Evolutionary conservation across 176 grass and related monocot species (phyloP).

Genomic region (Metroxylon sagu): DNA sequence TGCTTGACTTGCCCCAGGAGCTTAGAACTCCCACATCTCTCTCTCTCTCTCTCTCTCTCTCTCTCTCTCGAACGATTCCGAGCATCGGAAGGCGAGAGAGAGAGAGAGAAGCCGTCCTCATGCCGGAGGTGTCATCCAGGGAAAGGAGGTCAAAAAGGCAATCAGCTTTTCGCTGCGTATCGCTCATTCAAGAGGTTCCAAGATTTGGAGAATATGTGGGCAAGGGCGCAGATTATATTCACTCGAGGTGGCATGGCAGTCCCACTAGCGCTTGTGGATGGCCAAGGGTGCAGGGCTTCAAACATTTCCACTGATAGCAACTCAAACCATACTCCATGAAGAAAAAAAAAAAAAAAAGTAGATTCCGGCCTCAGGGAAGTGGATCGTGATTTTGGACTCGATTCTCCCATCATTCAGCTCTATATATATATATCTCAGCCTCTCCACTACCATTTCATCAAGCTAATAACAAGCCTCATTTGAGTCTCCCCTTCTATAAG

Average conservation of each 20-base stretch:
- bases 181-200: conserved; percentile 33
- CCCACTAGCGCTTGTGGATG: conserved; percentile 32
- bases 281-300: conserved; percentile 25
- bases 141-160: conserved; percentile 56
- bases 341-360: conserved; percentile 18
- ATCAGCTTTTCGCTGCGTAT: conserved; percentile 48
- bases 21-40: conserved; percentile 20
- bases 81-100: too few relatives aligned
- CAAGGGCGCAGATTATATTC: conserved; percentile 73
- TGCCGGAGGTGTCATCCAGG: conserved; percentile 23
- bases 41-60: too few relatives aligned
- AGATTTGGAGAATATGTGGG: conserved; percentile 82
- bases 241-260: conserved; percentile 37
- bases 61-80: too few relatives aligned
- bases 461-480: conserved; percentile 26
- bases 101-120: conserved; percentile 11
- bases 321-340: conserved; percentile 10
- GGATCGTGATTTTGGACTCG: conserved; percentile 26
- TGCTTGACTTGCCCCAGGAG: conserved; percentile 22
- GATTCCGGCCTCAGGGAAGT: conserved; percentile 35
- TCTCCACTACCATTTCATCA: conserved; percentile 25
- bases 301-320: conserved; percentile 44
- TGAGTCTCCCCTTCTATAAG: background rate
- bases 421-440: conserved; percentile 50
- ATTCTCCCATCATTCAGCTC: conserved; percentile 35